A percentile compares a stretch with the other conserved stretches of the same genome.
Conservation (phyloP, 1,139 yeast genomes). For the Kluyveromyces sp. region DNA sequence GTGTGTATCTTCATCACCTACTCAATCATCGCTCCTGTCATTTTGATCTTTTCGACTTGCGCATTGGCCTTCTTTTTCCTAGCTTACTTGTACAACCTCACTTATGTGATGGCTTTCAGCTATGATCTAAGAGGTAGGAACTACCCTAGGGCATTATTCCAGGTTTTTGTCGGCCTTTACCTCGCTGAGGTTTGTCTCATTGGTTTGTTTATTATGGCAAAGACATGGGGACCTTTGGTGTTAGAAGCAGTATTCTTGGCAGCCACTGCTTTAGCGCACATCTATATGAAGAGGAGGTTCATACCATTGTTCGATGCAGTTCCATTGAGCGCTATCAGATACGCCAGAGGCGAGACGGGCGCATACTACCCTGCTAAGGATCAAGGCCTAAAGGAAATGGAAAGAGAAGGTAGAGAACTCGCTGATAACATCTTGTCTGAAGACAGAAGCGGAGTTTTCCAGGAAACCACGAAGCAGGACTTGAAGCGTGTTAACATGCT, state of each 20-base stretch:
- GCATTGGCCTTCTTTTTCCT: slow-evolving; percentile 52
- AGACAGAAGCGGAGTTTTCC: slow-evolving; percentile 18
- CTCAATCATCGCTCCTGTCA: slow-evolving; percentile 69
- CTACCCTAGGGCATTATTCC: slow-evolving; percentile 61
- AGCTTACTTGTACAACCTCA: slow-evolving; percentile 52
- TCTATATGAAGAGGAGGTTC: slow-evolving; percentile 52
- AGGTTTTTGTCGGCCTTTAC: slow-evolving; percentile 58
- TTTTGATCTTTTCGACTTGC: slow-evolving; percentile 56
- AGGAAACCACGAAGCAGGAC: slow-evolving; percentile 34
- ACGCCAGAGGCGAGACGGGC: slow-evolving; percentile 47
- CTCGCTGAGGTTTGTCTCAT: slow-evolving; percentile 58
- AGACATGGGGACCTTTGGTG: slow-evolving; percentile 68
- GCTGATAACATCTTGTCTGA: slow-evolving; percentile 5
- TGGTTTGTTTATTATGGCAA: slow-evolving; percentile 62
- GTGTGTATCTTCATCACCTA: slow-evolving; percentile 68
- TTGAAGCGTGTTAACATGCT: slow-evolving; percentile 30
- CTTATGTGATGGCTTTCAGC: slow-evolving; percentile 52
- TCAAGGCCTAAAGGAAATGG: slow-evolving; percentile 55
- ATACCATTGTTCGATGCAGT: slow-evolving; percentile 58
- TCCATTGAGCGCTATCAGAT: slow-evolving; percentile 66
- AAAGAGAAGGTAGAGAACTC: slow-evolving; percentile 3
- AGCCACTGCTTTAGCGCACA: slow-evolving; percentile 47
- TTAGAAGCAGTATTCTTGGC: slow-evolving; percentile 49
- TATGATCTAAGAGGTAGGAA: slow-evolving; percentile 58
- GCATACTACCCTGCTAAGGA: slow-evolving; percentile 45